phyloP scores from a whole-genome alignment of 2,329 filamentous ascomycete genomes.

The Xylaria sp. region DNA sequence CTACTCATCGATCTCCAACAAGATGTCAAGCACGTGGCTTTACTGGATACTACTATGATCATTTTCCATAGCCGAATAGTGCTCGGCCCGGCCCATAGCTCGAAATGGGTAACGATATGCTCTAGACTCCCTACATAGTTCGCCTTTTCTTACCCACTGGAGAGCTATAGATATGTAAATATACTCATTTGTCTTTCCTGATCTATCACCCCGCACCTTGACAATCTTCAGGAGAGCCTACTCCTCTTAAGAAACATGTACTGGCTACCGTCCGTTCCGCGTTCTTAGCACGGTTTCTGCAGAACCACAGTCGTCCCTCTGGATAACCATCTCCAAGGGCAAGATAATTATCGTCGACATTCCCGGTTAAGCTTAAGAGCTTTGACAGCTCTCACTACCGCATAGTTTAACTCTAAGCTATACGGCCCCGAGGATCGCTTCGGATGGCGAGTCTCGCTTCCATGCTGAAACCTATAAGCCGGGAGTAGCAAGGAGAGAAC shows the following conservation, averaged over 20 bases:
- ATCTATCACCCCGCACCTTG: neutral
- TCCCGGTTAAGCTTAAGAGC: conserved; percentile 70
- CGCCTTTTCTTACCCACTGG: neutral
- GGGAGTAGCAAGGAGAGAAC: conserved; percentile 10
- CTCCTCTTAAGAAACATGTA: conserved; percentile 37
- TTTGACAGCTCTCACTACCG: conserved; percentile 74
- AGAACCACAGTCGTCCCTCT: conserved; percentile 72
- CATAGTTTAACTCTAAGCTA: conserved; percentile 74
- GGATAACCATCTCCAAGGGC: conserved; percentile 59
- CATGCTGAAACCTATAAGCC: conserved; percentile 64
- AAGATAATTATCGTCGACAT: conserved; percentile 62
- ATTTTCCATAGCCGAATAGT: neutral
- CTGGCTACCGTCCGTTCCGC: conserved; percentile 39
- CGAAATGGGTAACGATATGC: neutral
- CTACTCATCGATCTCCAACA: neutral
- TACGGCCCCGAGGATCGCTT: conserved; percentile 65
- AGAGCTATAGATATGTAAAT: neutral
- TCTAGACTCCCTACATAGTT: neutral
- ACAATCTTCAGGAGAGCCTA: conserved; percentile 31
- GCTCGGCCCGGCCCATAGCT: neutral
- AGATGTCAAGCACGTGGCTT: neutral
- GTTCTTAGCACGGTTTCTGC: conserved; percentile 71
- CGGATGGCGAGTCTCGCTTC: conserved; percentile 62
- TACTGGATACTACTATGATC: neutral
- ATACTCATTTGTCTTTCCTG: neutral